phyloP scores from a whole-genome alignment of 1,284 basidiomycete genomes.

The Microbotryum saponariae region DNA sequence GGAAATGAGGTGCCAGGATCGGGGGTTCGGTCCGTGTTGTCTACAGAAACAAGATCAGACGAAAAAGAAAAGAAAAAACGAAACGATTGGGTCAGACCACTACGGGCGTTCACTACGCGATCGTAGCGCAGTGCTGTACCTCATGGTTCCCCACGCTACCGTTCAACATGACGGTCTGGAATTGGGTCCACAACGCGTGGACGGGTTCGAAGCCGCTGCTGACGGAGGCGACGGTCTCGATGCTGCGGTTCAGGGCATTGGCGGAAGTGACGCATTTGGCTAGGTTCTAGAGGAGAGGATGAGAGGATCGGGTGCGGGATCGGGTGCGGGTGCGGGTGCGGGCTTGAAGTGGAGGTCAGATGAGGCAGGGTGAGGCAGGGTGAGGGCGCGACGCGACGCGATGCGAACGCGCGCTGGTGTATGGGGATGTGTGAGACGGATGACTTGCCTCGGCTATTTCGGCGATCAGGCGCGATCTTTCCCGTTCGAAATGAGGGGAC shows the following conservation, averaged over 20 bases:
- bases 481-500: slow-evolving; percentile 15
- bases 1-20: slow-evolving; percentile 3
- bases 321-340: too few species aligned
- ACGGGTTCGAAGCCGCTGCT: slow-evolving; percentile 25
- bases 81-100: too few species aligned
- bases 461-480: slow-evolving; percentile 25
- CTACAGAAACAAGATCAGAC: neutral
- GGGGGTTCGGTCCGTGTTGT: slow-evolving; percentile 3
- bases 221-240: slow-evolving; percentile 24
- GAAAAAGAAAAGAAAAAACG: too few species aligned
- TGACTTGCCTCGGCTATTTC: slow-evolving; percentile 29
- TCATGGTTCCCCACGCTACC: neutral
- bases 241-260: slow-evolving; percentile 32
- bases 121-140: too few species aligned
- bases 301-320: neutral
- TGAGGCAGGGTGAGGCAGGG: too few species aligned
- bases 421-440: neutral
- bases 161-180: slow-evolving; percentile 21
- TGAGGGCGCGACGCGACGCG: neutral
- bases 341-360: neutral
- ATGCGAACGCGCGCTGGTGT: neutral
- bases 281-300: slow-evolving; percentile 15
- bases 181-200: slow-evolving; percentile 24
- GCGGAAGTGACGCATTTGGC: slow-evolving; percentile 17
- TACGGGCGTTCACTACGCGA: too few species aligned